Base-by-base conservation (phyloP, 768 basidiomycete species). In the Phanerochaete carnosa region DNA sequence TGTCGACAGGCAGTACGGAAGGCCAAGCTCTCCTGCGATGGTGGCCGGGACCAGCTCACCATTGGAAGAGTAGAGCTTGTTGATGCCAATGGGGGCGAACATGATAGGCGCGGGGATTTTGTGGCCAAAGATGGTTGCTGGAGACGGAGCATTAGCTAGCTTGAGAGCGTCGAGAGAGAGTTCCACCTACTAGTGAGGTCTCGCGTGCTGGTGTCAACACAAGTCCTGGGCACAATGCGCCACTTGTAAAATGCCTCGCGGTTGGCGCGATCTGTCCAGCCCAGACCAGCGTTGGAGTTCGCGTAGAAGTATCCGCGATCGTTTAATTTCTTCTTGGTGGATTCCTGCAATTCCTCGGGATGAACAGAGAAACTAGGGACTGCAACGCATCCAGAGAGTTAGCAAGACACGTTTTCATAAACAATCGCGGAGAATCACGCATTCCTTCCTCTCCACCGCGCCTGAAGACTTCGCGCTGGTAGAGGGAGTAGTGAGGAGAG, bases 21-120 rank as follows among this genome's bases (percentile, higher is more conserved):
- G 69, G 26, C 79, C 79, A 4, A 83, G 72, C 60, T 83, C 80
- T 2, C 77, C 79, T 0, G 80, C 80, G 35, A 82, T 74, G 54
- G 73, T 77, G 22, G 80, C 77, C 6, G 78, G 78, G 16, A 80
- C 72, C 23, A 83, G 71, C 64, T 83, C 82, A 5, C 80, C 83
- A 0, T 66, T 61, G 0, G 72, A 74, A 19, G 75, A 72, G 68
- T 83, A 80, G 16, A 85, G 67, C 60, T 77, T 80, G 65, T 83
- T 84, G 61, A 83, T 80, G 2, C 85, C 83, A 45, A 87, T 78
- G 0, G 84, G 83, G 0, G 82, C 84, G 59, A 86, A 77, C 23
- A 81, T 70, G 39, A 86, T 73, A 0, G 85, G 84, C 0, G 79
- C 81, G 6, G 79, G 77, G 53, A 83, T 79, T 33, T 61, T 73